These are phyloP conservation scores for Leptographium wingfieldii DNA, from an alignment of 2,329 filamentous ascomycete species.

Conservation along the genomic window DNA sequence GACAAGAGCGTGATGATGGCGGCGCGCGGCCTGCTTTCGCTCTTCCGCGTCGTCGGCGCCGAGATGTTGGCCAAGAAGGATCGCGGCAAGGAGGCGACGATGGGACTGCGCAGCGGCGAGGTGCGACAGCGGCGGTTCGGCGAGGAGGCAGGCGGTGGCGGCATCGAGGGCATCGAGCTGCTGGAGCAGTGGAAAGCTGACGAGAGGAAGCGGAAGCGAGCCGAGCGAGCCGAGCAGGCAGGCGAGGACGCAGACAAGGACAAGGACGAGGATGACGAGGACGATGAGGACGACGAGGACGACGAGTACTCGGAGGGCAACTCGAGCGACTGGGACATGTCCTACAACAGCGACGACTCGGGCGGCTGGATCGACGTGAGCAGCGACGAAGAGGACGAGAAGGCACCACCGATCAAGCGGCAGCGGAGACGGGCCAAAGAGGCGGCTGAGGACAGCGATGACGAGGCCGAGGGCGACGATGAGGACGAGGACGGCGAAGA, in stretches of 20 bases:
- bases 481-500: constrained; percentile 32
- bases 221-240: constrained; percentile 42
- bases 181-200: constrained; percentile 91
- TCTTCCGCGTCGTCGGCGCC: constrained; percentile 85
- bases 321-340: constrained; percentile 49
- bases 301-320: constrained; percentile 42
- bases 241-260: constrained; percentile 49
- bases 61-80: constrained; percentile 83
- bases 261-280: constrained; percentile 44
- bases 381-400: constrained; percentile 71
- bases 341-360: constrained; percentile 52
- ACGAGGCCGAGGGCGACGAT: constrained; percentile 34
- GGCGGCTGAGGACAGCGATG: constrained; percentile 19
- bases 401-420: constrained; percentile 55
- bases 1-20: constrained; percentile 99
- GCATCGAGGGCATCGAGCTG: constrained; percentile 84
- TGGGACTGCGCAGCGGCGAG: constrained; percentile 63
- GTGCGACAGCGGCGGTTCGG: constrained; percentile 69
- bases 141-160: constrained; percentile 59
- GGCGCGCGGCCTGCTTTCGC: constrained; percentile 75
- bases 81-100: constrained; percentile 79
- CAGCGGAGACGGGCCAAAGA: constrained; percentile 27
- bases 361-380: constrained; percentile 91
- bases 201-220: constrained; percentile 60
- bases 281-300: constrained; percentile 48